Conservation (phyloP, 2,329 filamentous ascomycete genomes). For the Cladophialophora yegresii region DNA sequence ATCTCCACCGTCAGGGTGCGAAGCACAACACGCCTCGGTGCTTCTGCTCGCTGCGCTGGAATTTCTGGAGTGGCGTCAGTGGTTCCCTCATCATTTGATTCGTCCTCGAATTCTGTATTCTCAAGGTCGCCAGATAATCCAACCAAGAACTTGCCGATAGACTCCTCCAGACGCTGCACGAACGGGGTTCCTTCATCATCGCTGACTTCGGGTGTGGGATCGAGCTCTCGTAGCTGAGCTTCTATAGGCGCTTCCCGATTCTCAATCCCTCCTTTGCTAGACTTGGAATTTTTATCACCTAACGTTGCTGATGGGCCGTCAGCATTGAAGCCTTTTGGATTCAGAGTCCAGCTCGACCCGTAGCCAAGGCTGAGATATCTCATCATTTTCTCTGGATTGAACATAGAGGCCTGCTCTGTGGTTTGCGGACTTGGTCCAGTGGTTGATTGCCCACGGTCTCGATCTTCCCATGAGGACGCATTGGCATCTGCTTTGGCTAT, state of each 20-base stretch:
- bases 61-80: background rate
- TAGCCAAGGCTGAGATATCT: constrained; percentile 55
- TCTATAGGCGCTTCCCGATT: constrained; percentile 6
- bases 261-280: background rate
- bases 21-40: constrained; percentile 39
- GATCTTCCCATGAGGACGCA: background rate
- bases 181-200: constrained; percentile 33
- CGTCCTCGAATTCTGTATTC: constrained; percentile 42
- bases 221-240: constrained; percentile 27
- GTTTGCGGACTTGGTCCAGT: constrained; percentile 16
- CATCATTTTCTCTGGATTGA: constrained; percentile 50
- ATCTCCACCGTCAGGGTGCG: constrained; percentile 44
- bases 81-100: constrained; percentile 38
- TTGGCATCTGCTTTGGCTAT: constrained; percentile 25
- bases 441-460: constrained; percentile 25
- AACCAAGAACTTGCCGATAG: constrained; percentile 46
- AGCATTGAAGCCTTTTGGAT: constrained; percentile 38
- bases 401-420: constrained; percentile 38
- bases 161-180: constrained; percentile 36
- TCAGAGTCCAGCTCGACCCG: constrained; percentile 51
- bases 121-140: constrained; percentile 49
- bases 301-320: constrained; percentile 4
- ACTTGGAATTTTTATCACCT: constrained; percentile 1
- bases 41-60: constrained; percentile 11
- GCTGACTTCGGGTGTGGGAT: constrained; percentile 35